Evolutionary conservation across 2,329 filamentous ascomycete genomes (phyloP), one percentile per base, ranked within the genome.

Genomic region (Colletotrichum nymphaeae): DNA sequence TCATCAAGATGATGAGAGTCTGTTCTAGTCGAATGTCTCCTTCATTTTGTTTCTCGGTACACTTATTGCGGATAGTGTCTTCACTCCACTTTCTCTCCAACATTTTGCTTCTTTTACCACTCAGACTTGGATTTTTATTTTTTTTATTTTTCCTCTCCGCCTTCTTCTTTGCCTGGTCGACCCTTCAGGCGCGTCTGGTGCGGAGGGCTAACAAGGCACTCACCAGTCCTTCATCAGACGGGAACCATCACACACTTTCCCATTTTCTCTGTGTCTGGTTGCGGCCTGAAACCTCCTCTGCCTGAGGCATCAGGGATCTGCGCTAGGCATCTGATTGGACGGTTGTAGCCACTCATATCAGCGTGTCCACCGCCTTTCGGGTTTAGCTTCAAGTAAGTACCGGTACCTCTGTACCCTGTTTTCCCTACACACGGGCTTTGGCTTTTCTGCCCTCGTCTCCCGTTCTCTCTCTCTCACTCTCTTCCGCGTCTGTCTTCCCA

Each of bases 321-420:
- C 65, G 49, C 58, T 67, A 74, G 46, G 63, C 63, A 69, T 19
- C 58, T 75, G 62, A 70, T 66, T 73, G 69, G 74, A 57, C 55
- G 19, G 37, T 59, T 37, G 64, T 56, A 64, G 73, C 73, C 74
- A 75, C 69, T 74, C 74, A 75, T 70, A 75, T 75, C 74, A 75
- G 59, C 28, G 69, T 65, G 63, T 32, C 69, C 74, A 75, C 74
- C 55, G 73, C 73, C 59, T 70, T 75, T 75, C 67, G 59, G 69
- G 73, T 53, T 49, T 75, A 75, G 73, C 67, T 57, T 28, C 67
- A 70, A n/a, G 69, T 64, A 75, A 75, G 74, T 75, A 75, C 72
- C 30, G 74, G 74, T 74, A 75, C 67, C 69, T 72, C 46, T 24
- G 65, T 73, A 72, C 72, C 72, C 59, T 70, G 49, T 57, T 72